Base-by-base conservation (phyloP, 768 basidiomycete genomes). In the Dioszegia hungarica region DNA sequence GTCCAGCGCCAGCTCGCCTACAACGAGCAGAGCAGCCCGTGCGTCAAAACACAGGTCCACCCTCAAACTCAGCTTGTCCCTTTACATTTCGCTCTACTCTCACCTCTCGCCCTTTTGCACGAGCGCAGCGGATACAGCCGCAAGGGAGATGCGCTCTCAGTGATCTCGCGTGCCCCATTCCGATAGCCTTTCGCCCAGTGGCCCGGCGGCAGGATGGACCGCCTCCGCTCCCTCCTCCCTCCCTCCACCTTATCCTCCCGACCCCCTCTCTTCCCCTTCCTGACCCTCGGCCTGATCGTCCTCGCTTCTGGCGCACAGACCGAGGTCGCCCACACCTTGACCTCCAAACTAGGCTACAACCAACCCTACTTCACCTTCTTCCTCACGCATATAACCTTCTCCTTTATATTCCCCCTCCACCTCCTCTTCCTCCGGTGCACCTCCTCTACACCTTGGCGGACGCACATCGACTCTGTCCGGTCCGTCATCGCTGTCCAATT, bases 361-460 rank as follows among this genome's bases (percentile, higher is more conserved):
- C 89, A 95, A 57, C 89, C 94, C 0, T 94, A 85, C 80, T 87
- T 97, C 67, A 40, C 37, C 24, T 92, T 90, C 75, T 95, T 88
- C 76, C 73, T 91, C 53, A 90, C 92, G 3, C 94, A 98, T 74
- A 87, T 89, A 6, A 76, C 76, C 0, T 88, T 97, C 75, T 68
- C 80, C 17, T 67, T 93, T 60, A 83, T 89, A 62, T 87, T 93
- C 62, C 92, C 92, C 0, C 67, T 89, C 12, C 94, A 98, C 77
- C 75, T 93, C 19, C 61, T 85, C 22, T 83, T 85, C 66, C 82
- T 97, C 25, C 72, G 77, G 6, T 49, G 80, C 17, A 37, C 52
- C 39, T 31, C 39, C 1, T 43, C 39, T 19, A 34, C 29, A 6
- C n/a, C 52, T 5, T 43, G 17, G 4, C 9, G 6, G 20, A 10